A percentile compares a stretch with the other conserved stretches of the same genome.
Conservation (phyloP, 495 filamentous ascomycete species). For the Lasiosphaeriaceae sp. region DNA sequence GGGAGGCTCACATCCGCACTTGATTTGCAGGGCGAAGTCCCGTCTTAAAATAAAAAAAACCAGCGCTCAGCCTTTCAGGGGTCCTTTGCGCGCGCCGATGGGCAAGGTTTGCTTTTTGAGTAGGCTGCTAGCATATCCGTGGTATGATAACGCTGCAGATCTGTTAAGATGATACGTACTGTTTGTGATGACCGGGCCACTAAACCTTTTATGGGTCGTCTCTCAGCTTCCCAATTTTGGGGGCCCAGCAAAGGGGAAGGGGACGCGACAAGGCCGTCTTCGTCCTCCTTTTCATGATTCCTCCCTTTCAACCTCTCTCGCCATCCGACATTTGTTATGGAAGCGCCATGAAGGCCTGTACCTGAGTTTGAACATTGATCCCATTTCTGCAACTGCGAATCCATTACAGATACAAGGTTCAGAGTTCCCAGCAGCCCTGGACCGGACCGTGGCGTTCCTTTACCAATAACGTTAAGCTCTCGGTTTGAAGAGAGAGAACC, state of each 20-base stretch:
- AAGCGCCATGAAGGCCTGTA: too few species aligned
- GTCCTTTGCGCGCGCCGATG: too few species aligned
- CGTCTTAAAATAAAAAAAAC: too few species aligned
- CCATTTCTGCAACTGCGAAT: too few species aligned
- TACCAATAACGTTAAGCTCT: constrained; percentile 9
- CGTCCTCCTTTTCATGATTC: too few species aligned
- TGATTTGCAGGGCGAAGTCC: too few species aligned
- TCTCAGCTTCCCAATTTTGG: background rate
- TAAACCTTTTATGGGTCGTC: background rate
- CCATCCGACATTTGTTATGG: too few species aligned
- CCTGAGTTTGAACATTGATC: too few species aligned
- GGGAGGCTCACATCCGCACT: too few species aligned
- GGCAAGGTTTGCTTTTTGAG: background rate
- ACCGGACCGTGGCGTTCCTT: constrained; percentile 1
- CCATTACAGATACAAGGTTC: too few species aligned
- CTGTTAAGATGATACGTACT: background rate
- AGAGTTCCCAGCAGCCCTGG: background rate
- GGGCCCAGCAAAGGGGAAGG: background rate
- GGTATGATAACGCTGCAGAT: background rate
- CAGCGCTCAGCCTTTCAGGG: too few species aligned
- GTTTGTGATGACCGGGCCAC: background rate
- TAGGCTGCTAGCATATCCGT: background rate
- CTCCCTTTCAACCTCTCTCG: too few species aligned
- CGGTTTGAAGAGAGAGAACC: background rate
- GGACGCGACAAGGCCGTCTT: background rate